Base-by-base conservation (phyloP, 257 asterid genomes). In the Dorcoceras hygrometricum region DNA sequence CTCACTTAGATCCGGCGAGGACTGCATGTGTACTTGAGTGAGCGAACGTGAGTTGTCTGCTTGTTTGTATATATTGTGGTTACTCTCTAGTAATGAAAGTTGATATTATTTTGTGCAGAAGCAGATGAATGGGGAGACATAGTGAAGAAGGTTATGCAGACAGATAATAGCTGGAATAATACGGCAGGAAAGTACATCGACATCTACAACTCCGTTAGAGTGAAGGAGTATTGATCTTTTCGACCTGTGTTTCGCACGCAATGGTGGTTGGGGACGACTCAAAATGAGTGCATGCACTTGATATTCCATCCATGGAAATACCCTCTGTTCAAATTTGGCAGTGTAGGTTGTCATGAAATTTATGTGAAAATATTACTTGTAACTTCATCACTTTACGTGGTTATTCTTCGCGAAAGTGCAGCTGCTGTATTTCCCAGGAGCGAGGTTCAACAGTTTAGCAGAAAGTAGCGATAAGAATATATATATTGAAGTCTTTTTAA, bases 181-280 rank as follows among this genome's bases (percentile, higher is more conserved):
- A 84, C 91, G 11, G 95, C 95, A n/a, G 90, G 87, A 59, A 82
- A 91, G 76, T 91, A 89, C 77, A 83, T 83, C 50, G 85, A 82
- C 56, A 66, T 87, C 66, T 91, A 91, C 73, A 79, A 84, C 75
- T 78, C 86, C 0, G 60, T 81, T 2, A 78, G 90, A 71, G 82
- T 73, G 24, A 71, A 69, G 63, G 63, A 61, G 57, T 55, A 71
- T 6, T 59, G 55, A 64, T 19, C 51, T 67, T 31, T 19, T 60
- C 51, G 23, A 8, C 0, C 26, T 20, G 43, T 26, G 9, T 12
- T 25, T 19, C 46, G 23, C 10, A 16, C 16, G 14, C 9, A 8
- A 12, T 0, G 18, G 5, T 4, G 18, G 5, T 3, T 4, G 48
- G 48, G 18, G 48, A 36, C 48, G 14, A 34, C 43, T 34, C 18